Conservation (phyloP, 352 stramenopile species). For the Globisporangium paddicum region DNA sequence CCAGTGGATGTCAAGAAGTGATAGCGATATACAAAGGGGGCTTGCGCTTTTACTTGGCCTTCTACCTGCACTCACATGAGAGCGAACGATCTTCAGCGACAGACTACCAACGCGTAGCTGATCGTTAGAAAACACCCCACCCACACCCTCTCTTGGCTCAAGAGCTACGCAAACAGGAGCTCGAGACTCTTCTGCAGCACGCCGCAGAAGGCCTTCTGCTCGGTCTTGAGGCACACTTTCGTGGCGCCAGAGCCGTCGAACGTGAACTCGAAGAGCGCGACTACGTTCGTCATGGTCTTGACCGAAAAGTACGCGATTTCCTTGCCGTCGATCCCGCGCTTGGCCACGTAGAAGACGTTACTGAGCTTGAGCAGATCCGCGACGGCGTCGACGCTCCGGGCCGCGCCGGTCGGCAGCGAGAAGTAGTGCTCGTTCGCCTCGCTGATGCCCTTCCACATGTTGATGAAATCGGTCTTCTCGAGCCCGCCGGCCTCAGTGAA, state of each 20-base stretch:
- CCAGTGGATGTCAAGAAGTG: neutral
- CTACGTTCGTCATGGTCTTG: conserved; percentile 91
- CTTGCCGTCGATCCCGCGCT: conserved; percentile 91
- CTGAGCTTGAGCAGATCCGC: conserved; percentile 80
- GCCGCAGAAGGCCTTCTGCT: conserved; percentile 87
- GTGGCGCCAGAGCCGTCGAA: conserved; percentile 90
- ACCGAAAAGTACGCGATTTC: conserved; percentile 96
- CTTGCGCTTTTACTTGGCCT: neutral
- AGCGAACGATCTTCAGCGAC: neutral
- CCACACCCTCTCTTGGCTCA: neutral
- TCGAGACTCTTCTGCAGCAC: conserved; percentile 90
- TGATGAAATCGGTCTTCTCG: conserved; percentile 93
- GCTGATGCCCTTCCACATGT: conserved; percentile 94
- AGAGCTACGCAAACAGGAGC: conserved; percentile 40
- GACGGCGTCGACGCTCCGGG: conserved; percentile 77
- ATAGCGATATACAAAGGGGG: neutral
- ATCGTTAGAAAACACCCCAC: neutral
- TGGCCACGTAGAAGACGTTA: conserved; percentile 95
- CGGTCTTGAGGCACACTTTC: conserved; percentile 95
- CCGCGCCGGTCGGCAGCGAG: conserved; percentile 63
- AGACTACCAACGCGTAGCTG: too few species aligned
- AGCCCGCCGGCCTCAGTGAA: conserved; percentile 86
- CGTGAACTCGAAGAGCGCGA: conserved; percentile 93
- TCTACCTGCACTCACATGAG: too few species aligned
- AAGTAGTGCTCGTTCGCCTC: conserved; percentile 95